Evolutionary conservation across 805 yeast genomes (phyloP).

Genomic region (Lachancea lanzarotensis): DNA sequence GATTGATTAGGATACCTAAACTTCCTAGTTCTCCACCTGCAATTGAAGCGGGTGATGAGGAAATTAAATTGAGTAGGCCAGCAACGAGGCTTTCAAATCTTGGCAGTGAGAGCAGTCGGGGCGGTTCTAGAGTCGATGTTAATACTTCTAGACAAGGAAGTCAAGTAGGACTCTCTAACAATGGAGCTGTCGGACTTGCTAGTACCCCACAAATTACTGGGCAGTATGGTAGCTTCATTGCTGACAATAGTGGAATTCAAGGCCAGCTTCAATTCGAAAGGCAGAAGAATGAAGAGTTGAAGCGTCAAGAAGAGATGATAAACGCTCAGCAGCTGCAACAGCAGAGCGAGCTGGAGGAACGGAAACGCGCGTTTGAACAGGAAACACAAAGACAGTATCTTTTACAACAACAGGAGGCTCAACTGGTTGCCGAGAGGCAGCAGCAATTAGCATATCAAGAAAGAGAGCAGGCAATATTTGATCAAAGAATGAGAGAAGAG

Average conservation of each 20-base stretch:
- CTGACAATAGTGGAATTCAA: neutral
- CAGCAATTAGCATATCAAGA: constrained; percentile 66
- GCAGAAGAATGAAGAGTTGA: neutral
- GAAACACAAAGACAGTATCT: constrained; percentile 59
- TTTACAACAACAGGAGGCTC: constrained; percentile 68
- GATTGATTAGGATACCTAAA: constrained; percentile 50
- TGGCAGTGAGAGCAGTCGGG: neutral
- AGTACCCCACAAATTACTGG: neutral
- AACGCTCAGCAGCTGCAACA: neutral
- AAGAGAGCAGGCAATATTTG: constrained; percentile 39
- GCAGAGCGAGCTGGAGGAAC: neutral
- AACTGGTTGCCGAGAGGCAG: constrained; percentile 62
- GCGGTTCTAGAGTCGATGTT: neutral
- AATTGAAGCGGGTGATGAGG: constrained; percentile 25
- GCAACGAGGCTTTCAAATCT: neutral
- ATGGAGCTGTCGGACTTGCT: neutral
- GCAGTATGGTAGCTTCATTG: neutral
- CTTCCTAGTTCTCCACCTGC: constrained; percentile 36
- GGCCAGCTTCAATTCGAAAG: neutral
- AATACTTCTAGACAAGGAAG: neutral
- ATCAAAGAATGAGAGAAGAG: constrained; percentile 17
- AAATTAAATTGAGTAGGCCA: constrained; percentile 1
- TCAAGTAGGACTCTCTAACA: no score
- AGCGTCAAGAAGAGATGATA: neutral
- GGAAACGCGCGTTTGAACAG: constrained; percentile 25